phyloP scores from a whole-genome alignment of 805 yeast genomes.

The Starmera quercuum region DNA sequence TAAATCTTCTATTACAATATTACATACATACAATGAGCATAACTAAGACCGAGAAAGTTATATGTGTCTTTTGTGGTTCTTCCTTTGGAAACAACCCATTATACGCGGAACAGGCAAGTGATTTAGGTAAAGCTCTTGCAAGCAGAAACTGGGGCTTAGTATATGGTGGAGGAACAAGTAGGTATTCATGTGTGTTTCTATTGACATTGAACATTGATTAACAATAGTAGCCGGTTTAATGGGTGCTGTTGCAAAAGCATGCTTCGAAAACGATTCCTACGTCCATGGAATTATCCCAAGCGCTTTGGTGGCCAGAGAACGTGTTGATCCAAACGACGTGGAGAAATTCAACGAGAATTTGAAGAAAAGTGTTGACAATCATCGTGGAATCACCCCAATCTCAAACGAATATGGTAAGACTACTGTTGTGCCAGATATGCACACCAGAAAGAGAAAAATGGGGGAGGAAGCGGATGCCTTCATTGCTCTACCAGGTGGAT shows the following conservation, averaged over 20 bases:
- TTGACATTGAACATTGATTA: background rate
- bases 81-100: slow-evolving; percentile 52
- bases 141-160: slow-evolving; percentile 62
- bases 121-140: slow-evolving; percentile 55
- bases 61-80: slow-evolving; percentile 87
- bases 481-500: slow-evolving; percentile 88
- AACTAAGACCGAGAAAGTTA: slow-evolving; percentile 20
- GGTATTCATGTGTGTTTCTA: background rate
- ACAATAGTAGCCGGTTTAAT: slow-evolving; percentile 50
- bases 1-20: background rate
- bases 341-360: slow-evolving; percentile 41
- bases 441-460: slow-evolving; percentile 81
- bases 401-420: slow-evolving; percentile 59
- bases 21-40: background rate
- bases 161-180: slow-evolving; percentile 79
- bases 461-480: slow-evolving; percentile 82
- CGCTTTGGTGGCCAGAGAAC: slow-evolving; percentile 69
- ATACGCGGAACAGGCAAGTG: slow-evolving; percentile 46
- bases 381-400: slow-evolving; percentile 58
- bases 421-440: slow-evolving; percentile 82
- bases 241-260: slow-evolving; percentile 68
- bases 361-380: slow-evolving; percentile 48
- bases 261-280: slow-evolving; percentile 40
- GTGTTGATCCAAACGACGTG: slow-evolving; percentile 33
- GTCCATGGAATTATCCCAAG: slow-evolving; percentile 87